Conservation (phyloP, 805 yeast species). For the Lipomyces yamanashiensis region DNA sequence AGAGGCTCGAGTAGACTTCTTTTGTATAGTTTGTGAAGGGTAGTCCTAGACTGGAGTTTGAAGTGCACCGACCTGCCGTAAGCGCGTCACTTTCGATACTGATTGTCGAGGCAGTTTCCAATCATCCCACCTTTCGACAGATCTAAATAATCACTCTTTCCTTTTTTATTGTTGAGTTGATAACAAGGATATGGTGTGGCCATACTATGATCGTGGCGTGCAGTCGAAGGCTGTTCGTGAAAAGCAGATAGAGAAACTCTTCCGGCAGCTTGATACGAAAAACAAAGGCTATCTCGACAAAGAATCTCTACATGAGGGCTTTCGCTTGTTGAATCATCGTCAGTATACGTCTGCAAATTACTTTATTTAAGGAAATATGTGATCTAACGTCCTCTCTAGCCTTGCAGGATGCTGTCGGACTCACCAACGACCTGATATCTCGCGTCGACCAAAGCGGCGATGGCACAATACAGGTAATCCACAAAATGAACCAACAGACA, state of each 20-base stretch:
- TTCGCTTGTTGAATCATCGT: constrained; percentile 56
- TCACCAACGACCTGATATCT: constrained; percentile 24
- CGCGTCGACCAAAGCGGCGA: constrained; percentile 30
- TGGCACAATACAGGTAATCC: constrained; percentile 32
- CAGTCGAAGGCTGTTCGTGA: constrained; percentile 33
- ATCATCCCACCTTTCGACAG: no score
- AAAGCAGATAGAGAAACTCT: constrained; percentile 50
- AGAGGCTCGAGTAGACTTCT: no score
- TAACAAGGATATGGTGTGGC: neutral
- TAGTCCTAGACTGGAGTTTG: no score
- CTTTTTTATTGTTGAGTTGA: neutral
- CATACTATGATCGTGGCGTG: neutral
- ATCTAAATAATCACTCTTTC: no score
- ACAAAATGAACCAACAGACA: neutral
- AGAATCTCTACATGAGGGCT: constrained; percentile 48
- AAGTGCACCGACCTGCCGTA: no score
- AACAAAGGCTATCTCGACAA: constrained; percentile 48
- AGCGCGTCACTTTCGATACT: no score
- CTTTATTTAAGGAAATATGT: neutral
- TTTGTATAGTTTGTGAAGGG: no score
- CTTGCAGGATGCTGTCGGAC: constrained; percentile 30
- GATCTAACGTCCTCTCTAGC: constrained; percentile 35
- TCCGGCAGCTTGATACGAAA: constrained; percentile 52
- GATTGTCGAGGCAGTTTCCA: no score
- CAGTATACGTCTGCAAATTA: constrained; percentile 48